Base-by-base conservation (phyloP, 192 early-diverging fungal species). In the Linnemannia hyalina region DNA sequence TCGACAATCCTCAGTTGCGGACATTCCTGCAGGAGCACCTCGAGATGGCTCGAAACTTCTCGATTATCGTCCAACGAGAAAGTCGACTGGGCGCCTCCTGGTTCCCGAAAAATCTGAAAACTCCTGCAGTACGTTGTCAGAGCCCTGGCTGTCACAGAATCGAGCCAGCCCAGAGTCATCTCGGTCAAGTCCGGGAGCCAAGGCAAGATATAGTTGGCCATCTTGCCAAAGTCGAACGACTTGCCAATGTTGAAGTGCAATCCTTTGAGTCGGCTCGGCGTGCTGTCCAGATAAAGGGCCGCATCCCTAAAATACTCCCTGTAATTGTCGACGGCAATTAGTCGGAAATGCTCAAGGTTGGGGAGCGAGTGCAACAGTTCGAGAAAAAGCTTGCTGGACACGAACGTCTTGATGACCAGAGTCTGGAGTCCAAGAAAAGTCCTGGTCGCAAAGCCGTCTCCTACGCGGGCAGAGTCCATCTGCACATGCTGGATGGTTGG, bases 1-100 rank as follows among this genome's bases (percentile, higher is more conserved):
- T 63, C 60, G 60, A 63, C 60, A 63, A 63, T 63, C 26, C 26
- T 63, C 26, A 63, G 60, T 7, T 63, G 60, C n/a, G n/a, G 60
- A 29, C 60, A 63, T 29, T 63, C 60, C 26, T 63, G 60, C 26
- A 63, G 60, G 3, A 63, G 60, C 60, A 63, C 60, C 60, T 63
- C 60, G 26, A 63, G 60, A 22, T 63, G 11, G 22, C 29, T 63
- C 22, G 10, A 26, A 3, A 0, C 6, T 0, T 29, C 26, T 26
- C 60, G 23, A 63, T 9, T 11, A 13, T 32, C 2, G 11, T 63
- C 60, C 9, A 26, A n/a, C 55, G 26, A 29, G 26, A 32, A 63
- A 6, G 60, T 63, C 7, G 60, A 63, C 26, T 63, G 60, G 3
- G 22, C 0, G 10, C 26, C 60, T 63, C n/a, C 22, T 26, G 23